Base-by-base conservation (phyloP, 2,329 filamentous ascomycete genomes). In the Scedosporium apiospermum region DNA sequence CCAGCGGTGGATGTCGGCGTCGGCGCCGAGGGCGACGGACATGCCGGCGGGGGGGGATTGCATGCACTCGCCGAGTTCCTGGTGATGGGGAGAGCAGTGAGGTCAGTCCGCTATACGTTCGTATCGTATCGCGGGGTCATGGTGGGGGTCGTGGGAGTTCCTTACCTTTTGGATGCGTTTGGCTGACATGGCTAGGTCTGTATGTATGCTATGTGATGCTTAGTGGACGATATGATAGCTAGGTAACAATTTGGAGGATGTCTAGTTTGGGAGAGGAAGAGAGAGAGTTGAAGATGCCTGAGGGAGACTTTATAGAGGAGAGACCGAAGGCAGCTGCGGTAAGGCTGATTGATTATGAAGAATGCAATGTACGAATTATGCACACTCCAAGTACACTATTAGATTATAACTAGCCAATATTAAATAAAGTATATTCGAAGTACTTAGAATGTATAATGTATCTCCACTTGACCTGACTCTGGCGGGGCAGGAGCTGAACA, bases 51-150 rank as follows among this genome's bases (percentile, higher is more conserved):
- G 81, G 0, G 82, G 80, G 44, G 69, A 67, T 64, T 75, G 66
- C 61, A 74, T 77, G 77, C 81, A 78, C 65, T 85, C 80, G 66
- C 73, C 74, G 67, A 80, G 79, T 71, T 86, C 83, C 83, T 86
- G 71, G 49, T 62, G 9, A 18, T 18, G 27, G 26, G 27, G 14
- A 61, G 23, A 65, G 68, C 69, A 63, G 6, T 1, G 70, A 72
- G 34, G 57, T 49, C 60, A 53, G 59, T 16, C 55, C 59, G 23
- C 18, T 63, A 59, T 7, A 34, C n/a, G 23, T 23, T 21, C 21
- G 34, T 23, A 49, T 53, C 21, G 27, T 23, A 49, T 53, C 30
- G 42, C 34, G 60, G 49, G 57, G 18, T 18, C 44, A 16, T 14
- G 49, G 21, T 6, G 53, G 62, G 27, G 26, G n/a, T 34, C 41